Evolutionary conservation across 345 rosid species (phyloP).

Genomic region (Pistacia integerrima): DNA sequence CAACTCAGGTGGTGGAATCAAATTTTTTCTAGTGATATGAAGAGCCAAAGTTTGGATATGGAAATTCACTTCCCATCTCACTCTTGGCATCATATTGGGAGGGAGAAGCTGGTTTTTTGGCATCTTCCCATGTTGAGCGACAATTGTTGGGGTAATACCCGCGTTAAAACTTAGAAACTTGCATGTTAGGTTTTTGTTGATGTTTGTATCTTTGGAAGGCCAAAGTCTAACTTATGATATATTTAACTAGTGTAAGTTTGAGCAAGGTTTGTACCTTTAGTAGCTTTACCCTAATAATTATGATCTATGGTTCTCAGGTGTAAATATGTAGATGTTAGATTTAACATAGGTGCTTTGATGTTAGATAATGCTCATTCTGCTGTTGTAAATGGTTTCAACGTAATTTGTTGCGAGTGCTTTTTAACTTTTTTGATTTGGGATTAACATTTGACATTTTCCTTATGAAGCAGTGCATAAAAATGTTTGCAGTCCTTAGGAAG

Average conservation of each 20-base stretch:
- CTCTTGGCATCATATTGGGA: conserved; percentile 3
- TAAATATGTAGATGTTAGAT: conserved; percentile 14
- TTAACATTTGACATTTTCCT: not conserved
- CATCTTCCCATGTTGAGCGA: not conserved
- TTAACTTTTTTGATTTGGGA: no score
- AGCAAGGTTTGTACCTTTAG: not conserved
- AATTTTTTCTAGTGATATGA: not conserved
- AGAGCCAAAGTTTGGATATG: not conserved
- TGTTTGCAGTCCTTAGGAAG: no score
- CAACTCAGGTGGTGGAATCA: not conserved
- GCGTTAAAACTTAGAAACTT: not conserved
- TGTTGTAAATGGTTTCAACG: not conserved
- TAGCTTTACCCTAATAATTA: not conserved
- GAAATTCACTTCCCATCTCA: not conserved
- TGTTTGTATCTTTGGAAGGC: conserved; percentile 5
- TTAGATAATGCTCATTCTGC: not conserved
- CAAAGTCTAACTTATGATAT: not conserved
- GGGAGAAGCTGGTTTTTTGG: not conserved
- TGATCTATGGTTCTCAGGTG: not conserved
- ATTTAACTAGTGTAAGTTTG: not conserved
- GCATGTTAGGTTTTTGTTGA: not conserved
- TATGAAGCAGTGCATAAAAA: not conserved
- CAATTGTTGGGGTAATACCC: not conserved
- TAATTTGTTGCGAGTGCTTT: not conserved
- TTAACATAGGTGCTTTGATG: not conserved